phyloP scores from a whole-genome alignment of 2,329 filamentous ascomycete species.

The Leptographium wingfieldii region DNA sequence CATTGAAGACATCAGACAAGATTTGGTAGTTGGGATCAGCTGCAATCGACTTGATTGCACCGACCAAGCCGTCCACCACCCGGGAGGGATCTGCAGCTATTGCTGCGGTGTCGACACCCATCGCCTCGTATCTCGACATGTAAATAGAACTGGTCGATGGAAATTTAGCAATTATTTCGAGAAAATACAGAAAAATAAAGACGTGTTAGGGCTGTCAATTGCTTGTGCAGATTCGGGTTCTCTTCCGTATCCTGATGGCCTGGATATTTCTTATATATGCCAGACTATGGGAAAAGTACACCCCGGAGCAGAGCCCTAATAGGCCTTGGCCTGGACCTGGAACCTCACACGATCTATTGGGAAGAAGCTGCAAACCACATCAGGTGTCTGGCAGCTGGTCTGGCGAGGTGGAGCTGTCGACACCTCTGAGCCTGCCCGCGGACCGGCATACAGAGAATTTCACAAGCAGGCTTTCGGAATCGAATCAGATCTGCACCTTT shows the following conservation, averaged over 20 bases:
- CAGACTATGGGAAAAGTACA: neutral
- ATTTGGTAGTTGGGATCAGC: conserved; percentile 23
- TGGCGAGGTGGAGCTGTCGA: no score
- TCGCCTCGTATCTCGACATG: neutral
- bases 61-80: conserved; percentile 20
- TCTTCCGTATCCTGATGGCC: neutral
- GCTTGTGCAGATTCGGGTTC: neutral
- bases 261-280: neutral
- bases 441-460: no score
- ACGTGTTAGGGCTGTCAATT: neutral
- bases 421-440: no score
- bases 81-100: conserved; percentile 6
- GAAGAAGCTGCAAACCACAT: no score
- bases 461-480: no score
- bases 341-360: no score
- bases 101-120: neutral
- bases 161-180: no score
- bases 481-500: neutral
- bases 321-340: no score
- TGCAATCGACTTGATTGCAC: conserved; percentile 21
- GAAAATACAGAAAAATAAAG: neutral
- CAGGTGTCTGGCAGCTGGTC: no score
- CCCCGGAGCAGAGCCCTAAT: no score
- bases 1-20: conserved; percentile 20
- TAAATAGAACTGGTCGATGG: neutral